Base-by-base conservation (phyloP, 2,329 filamentous ascomycete genomes). In the Pseudogymnoascus sp. region DNA sequence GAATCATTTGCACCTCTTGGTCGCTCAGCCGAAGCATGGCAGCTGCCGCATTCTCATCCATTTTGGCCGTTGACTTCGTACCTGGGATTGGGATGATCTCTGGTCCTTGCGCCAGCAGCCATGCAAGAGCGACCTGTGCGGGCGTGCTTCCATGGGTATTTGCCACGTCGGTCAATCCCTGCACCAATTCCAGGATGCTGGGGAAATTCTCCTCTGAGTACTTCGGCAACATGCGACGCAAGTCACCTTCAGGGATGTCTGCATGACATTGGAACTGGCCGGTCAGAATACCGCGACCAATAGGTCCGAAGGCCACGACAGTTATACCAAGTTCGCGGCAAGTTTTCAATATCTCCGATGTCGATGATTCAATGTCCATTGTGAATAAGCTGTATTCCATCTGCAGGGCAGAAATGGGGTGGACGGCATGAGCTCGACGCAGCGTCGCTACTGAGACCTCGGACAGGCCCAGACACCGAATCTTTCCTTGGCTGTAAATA, bases 331-430 rank as follows among this genome's bases (percentile, higher is more conserved):
- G 74, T 65, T 80, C 78, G 43, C 78, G 77, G 61, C 73, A 74
- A 4, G 75, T 76, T 28, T 65, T 63, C 21, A 79, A 70, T 5
- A 80, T 68, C 14, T 63, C 52, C 4, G 59, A 66, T 1, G 61
- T 49, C 23, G 69, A 62, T 45, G 65, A 71, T 68, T 83, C 80
- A 63, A 81, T 80, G 12, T 79, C 79, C 0, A 77, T 72, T 3
- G 73, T 72, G 65, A 82, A 83, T 0, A 77, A 75, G 5, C 73
- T 78, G 72, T 82, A 83, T 68, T 83, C 81, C 28, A 81, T 71
- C 68, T 84, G 80, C 2, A 80, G 73, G 2, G 79, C 79, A 1
- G 75, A 67, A 62, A 84, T 78, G 1, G 76, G 79, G 60, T 79
- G 74, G 0, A 83, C 73, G 4, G 74, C 74, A 66, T 75, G 68